Base-by-base conservation (phyloP, 305 asterid genomes). In the Striga hermonthica region DNA sequence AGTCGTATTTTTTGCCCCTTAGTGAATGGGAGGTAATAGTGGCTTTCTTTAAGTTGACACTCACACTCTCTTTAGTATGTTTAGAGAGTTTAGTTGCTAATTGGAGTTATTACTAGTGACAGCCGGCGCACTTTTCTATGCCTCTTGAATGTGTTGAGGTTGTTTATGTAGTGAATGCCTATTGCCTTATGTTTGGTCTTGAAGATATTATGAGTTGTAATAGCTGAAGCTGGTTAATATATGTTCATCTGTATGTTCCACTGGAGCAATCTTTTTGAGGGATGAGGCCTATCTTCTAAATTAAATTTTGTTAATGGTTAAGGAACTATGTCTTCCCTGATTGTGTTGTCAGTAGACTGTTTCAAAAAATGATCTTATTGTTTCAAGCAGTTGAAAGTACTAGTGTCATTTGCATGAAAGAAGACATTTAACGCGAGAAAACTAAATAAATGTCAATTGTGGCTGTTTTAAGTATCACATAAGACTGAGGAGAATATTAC, bases 401-500 rank as follows among this genome's bases (percentile, higher is more conserved):
- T 40, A 53, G 10, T 34, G 31, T 40, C 28, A 9, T 58, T 62
- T 58, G 40, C 59, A 9, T 66, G 11, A 13, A 58, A 22, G 60
- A 58, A 56, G 8, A 52, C 66, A 53, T 35, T 43, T 57, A 12
- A 9, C 44, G 45, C 8, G 7, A 34, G 66, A 53, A 54, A 13
- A 13, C 13, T n/a, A 57, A 37, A 60, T 35, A 60, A 12, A 22
- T 22, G 31, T 50, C 39, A 41, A 50, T 2, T 37, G 40, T 50
- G 38, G 43, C 61, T 35, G 47, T 66, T 73, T 60, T 35, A 60
- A 62, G 8, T 66, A 31, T 13, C 14, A 39, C 72, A 31, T 59
- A 13, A 47, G 57, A 12, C 50, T 69, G 56, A 72, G 52, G 36
- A 50, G 56, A 57, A 43, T 48, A 62, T 53, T 70, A 12, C 57